phyloP scores from a whole-genome alignment of 2,329 filamentous ascomycete genomes.

The Dothideomycetidae sp. region DNA sequence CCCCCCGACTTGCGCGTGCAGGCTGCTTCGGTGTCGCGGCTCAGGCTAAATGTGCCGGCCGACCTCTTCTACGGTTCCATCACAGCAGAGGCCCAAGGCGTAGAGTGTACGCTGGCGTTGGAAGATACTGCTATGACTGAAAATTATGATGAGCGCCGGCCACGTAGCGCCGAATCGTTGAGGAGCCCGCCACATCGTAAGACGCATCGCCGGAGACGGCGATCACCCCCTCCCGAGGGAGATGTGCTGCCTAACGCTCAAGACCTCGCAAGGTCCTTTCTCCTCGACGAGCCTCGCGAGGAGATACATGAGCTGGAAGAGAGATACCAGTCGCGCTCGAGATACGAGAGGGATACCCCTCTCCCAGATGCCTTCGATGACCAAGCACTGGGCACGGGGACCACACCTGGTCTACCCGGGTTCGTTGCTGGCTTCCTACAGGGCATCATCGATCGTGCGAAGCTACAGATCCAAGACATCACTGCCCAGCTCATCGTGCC shows the following conservation, averaged over 20 bases:
- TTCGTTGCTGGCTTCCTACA: constrained; percentile 61
- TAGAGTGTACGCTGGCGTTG: constrained; percentile 46
- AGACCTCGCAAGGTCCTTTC: constrained; percentile 63
- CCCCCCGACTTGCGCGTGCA: constrained; percentile 57
- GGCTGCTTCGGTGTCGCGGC: constrained; percentile 58
- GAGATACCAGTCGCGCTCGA: constrained; percentile 43
- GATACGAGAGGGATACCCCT: constrained; percentile 47
- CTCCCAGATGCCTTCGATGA: constrained; percentile 43
- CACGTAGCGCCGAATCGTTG: constrained; percentile 18
- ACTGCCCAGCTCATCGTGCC: constrained; percentile 48
- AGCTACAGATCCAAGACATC: constrained; percentile 51
- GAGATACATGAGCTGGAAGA: constrained; percentile 56
- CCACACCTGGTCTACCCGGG: constrained; percentile 51
- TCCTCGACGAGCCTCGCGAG: constrained; percentile 53
- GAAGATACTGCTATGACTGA: constrained; percentile 12
- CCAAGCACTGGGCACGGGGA: constrained; percentile 50
- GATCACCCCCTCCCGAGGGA: constrained; percentile 16
- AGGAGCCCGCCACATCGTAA: constrained; percentile 23
- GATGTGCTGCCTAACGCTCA: constrained; percentile 48
- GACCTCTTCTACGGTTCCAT: constrained; percentile 81
- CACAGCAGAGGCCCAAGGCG: constrained; percentile 63
- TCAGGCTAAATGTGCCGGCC: constrained; percentile 73
- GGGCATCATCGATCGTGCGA: constrained; percentile 56
- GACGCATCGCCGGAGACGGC: constrained; percentile 21
- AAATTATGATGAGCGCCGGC: constrained; percentile 23